phyloP scores from a whole-genome alignment of 106 monocot species.

The Allium cepa region DNA sequence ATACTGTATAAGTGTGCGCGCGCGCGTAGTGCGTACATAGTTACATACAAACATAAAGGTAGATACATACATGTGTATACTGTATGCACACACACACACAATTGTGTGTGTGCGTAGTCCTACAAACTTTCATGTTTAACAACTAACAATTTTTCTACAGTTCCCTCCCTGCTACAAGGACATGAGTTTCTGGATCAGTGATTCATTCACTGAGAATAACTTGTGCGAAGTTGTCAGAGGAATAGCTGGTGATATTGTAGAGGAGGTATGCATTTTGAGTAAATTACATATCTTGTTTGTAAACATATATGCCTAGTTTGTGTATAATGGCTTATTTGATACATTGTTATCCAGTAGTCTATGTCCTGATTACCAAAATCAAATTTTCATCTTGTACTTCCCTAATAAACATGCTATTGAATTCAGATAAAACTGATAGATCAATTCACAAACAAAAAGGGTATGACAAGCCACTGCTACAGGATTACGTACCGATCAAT shows the following conservation, averaged over 20 bases:
- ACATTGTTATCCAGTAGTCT: neutral
- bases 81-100: neutral
- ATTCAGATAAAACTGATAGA: slow-evolving; percentile 78
- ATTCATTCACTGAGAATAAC: slow-evolving; percentile 93
- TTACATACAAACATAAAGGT: too few relatives aligned
- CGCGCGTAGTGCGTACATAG: too few relatives aligned
- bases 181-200: slow-evolving; percentile 97
- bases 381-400: neutral
- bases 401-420: neutral
- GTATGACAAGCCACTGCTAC: slow-evolving; percentile 93
- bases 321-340: neutral
- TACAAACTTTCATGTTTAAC: too few relatives aligned
- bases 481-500: slow-evolving; percentile 86
- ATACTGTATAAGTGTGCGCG: too few relatives aligned
- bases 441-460: slow-evolving; percentile 88
- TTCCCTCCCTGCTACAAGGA: slow-evolving; percentile 98
- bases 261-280: slow-evolving; percentile 50
- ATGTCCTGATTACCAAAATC: too few relatives aligned
- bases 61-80: neutral
- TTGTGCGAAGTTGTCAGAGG: slow-evolving; percentile 98
- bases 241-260: slow-evolving; percentile 94
- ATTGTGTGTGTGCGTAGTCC: too few relatives aligned
- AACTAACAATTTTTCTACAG: slow-evolving; percentile 31
- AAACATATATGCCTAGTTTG: neutral
- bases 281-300: neutral